Base-by-base conservation (phyloP, 805 yeast genomes). In the Spathaspora gorwiae region DNA sequence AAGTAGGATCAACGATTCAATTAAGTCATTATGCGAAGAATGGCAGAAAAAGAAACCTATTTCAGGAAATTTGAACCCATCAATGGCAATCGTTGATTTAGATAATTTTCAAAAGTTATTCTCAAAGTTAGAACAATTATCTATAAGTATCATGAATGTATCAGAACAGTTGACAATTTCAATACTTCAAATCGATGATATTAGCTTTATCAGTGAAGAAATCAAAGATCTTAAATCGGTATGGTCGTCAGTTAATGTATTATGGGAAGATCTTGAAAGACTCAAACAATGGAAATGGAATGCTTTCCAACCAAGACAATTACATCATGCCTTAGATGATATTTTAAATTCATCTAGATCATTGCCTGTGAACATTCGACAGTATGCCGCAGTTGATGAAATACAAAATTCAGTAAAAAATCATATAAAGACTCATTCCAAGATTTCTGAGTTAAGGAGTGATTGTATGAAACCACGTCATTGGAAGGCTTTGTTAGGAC, bases 371-470 rank as follows among this genome's bases (percentile, higher is more conserved):
- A 70, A 76, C 12, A 70, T 84, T 26, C 71, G 87, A 6, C 89
- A 81, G 49, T 84, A 87, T 57, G 68, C 81, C 0, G 90, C 90
- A 0, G 83, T 83, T 58, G 83, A 78, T 49, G 73, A 75, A 14
- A 68, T 83, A n/a, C 81, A 80, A 49, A 59, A 57, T 7, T 49
- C 52, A 1, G 59, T 85, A 7, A 76, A 76, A 39, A 58, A 59
- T 1, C 54, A 72, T 38, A 52, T 76, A 11, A 64, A 70, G 45
- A 55, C 72, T 27, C 57, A 66, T 34, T 59, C 75, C 1, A 35
- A 72, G 6, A 33, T 84, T 1, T 49, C 60, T 2, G 76, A 74
- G 3, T 62, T 88, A 45, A 78, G 75, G 45, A 75, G 81, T 4
- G 84, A 75, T 0, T 73, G 80, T 0, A 61, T 90, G 49, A 76